Conservation (phyloP, 1,284 basidiomycete genomes). For the Leccinum brunneo-olivaceum region DNA sequence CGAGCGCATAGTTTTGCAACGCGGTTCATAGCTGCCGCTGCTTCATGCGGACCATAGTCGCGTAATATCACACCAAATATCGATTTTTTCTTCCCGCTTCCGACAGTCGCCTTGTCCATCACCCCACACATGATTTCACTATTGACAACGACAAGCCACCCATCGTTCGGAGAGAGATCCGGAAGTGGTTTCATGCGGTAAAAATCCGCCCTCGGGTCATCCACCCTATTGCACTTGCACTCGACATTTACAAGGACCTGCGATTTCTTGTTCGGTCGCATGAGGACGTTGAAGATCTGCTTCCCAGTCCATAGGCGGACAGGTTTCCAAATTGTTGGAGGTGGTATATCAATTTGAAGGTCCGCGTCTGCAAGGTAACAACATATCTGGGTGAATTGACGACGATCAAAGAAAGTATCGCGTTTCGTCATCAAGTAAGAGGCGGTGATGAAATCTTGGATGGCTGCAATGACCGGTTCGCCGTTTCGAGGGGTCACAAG, state of each 20-base stretch:
- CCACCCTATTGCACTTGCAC: slow-evolving; percentile 90
- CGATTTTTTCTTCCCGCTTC: slow-evolving; percentile 98
- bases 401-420: slow-evolving; percentile 91
- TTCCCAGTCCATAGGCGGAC: slow-evolving; percentile 96
- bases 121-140: slow-evolving; percentile 99
- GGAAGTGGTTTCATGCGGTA: slow-evolving; percentile 61
- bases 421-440: slow-evolving; percentile 92
- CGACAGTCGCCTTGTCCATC: slow-evolving; percentile 98
- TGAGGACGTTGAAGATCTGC: slow-evolving; percentile 94
- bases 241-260: slow-evolving; percentile 93
- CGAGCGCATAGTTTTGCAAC: slow-evolving; percentile 94
- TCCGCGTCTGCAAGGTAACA: slow-evolving; percentile 92
- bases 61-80: slow-evolving; percentile 97
- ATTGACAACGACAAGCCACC: slow-evolving; percentile 96
- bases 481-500: slow-evolving; percentile 96
- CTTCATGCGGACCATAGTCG: slow-evolving; percentile 94
- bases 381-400: slow-evolving; percentile 95
- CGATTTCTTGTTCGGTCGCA: slow-evolving; percentile 86
- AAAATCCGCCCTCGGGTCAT: slow-evolving; percentile 67
- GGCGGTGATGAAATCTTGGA: slow-evolving; percentile 98
- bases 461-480: slow-evolving; percentile 97
- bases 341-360: slow-evolving; percentile 91
- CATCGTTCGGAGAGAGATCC: slow-evolving; percentile 96
- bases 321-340: slow-evolving; percentile 93
- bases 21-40: slow-evolving; percentile 93